These are phyloP conservation scores for Flaveria linearis DNA, from an alignment of 129 eudicot genomes.

Conservation along the genomic window DNA sequence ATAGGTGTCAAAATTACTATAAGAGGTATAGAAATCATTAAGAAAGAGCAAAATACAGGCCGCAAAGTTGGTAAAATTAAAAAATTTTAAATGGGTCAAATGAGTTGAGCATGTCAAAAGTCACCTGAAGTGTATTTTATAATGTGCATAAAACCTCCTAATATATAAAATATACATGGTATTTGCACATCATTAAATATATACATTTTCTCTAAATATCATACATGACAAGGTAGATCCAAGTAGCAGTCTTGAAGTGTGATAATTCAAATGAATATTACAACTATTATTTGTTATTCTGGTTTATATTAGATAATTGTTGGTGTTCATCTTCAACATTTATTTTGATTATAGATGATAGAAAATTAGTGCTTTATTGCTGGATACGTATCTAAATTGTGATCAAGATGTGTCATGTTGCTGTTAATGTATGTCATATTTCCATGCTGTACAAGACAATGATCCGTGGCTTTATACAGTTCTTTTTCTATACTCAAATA, in stretches of 20 bases:
- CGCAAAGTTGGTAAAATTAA: neutral
- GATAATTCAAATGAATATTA: neutral
- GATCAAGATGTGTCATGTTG: too few relatives aligned
- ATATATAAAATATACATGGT: neutral
- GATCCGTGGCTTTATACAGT: neutral
- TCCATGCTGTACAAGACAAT: neutral
- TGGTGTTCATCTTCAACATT: neutral
- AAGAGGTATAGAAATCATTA: neutral
- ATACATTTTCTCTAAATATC: neutral
- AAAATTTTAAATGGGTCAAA: neutral
- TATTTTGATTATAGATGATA: neutral
- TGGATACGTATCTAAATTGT: too few relatives aligned
- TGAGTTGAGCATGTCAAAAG: neutral
- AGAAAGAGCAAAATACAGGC: neutral
- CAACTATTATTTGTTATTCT: neutral
- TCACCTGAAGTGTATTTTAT: neutral
- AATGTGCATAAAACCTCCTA: neutral
- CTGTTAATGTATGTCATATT: too few relatives aligned
- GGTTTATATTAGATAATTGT: neutral
- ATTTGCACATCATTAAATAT: neutral
- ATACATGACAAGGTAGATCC: neutral
- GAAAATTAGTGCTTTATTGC: neutral
- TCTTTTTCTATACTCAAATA: neutral
- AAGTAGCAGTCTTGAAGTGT: neutral
- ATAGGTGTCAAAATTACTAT: constrained; percentile 15